Base-by-base conservation (phyloP, 345 rosid species). In the Tarenaya hassleriana region DNA sequence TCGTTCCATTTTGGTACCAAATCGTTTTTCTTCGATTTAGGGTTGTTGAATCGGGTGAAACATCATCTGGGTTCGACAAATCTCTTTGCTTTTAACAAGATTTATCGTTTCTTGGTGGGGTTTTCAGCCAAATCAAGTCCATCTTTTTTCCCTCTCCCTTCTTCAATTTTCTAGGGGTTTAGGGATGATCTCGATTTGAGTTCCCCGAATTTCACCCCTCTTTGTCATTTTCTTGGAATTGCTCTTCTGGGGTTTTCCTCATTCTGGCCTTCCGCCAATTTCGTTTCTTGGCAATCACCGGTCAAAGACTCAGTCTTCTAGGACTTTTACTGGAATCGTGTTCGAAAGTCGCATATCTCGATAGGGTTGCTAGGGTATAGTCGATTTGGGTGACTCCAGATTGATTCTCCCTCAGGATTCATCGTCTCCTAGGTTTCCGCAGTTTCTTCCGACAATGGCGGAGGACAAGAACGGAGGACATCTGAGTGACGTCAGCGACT, bases 391-490 rank as follows among this genome's bases (percentile, higher is more conserved):
- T 14, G 51, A 8, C 17, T 55, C 59, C 43, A 38, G 6, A 16
- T 15, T 16, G 3, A n/a, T n/a, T 46, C n/a, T 16, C 32, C 33
- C n/a, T 17, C 2, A 5, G 17, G 29, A 8, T 10, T 58, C 49
- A 2, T 31, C 14, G 1, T 60, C 14, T 60, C 34, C 6, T 48
- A 55, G 16, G 46, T 5, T 31, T 47, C 12, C 29, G n/a, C 3
- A 4, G 19, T 46, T 60, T 4, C 34, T 31, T 33, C 47, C 15
- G 44, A 62, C 55, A 33, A 83, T 82, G 97, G 88, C 86, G 65
- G 94, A 76, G 63, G 83, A 75, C 33, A 73, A 67, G 72, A 72
- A 63, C 29, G 79, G 69, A n/a, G 77, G 70, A 49, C 70, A 68
- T 48, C 3, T 55, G 50, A 70, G 82, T 47, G 84, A 84, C 37